These are phyloP conservation scores for Selenicereus undatus DNA, from an alignment of 148 eudicot species.

Conservation along the genomic window DNA sequence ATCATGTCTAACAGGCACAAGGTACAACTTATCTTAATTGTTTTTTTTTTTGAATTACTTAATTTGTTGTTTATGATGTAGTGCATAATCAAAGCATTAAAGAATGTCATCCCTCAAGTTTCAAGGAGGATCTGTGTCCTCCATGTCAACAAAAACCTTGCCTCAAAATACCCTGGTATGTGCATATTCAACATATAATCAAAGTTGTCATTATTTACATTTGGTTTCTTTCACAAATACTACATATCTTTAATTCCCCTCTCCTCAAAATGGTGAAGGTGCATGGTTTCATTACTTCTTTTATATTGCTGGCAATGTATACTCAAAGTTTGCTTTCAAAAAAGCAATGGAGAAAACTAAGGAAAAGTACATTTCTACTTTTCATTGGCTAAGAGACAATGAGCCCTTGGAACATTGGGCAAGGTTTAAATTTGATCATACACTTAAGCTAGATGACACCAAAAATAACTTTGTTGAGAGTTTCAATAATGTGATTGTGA, in stretches of 20 bases:
- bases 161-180: not conserved
- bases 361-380: too few species aligned
- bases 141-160: not conserved
- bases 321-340: not conserved
- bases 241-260: too few species aligned
- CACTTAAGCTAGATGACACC: not conserved
- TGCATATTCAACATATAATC: too few species aligned
- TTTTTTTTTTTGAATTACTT: not conserved
- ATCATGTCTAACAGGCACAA: not conserved
- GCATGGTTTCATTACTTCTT: not conserved
- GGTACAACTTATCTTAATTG: not conserved
- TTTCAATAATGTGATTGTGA: not conserved
- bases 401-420: not conserved
- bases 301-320: not conserved
- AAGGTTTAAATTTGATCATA: not conserved
- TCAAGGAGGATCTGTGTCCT: not conserved
- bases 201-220: too few species aligned
- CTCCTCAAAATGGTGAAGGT: not conserved
- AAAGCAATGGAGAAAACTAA: not conserved
- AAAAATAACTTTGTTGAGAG: not conserved
- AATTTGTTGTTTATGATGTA: not conserved
- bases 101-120: not conserved
- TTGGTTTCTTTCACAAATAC: too few species aligned
- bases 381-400: too few species aligned
- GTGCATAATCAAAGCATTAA: not conserved